A percentile compares a stretch with the other conserved stretches of the same genome.
Conservation (phyloP, 2,329 filamentous ascomycete species). For the Metarhizium anisopliae region DNA sequence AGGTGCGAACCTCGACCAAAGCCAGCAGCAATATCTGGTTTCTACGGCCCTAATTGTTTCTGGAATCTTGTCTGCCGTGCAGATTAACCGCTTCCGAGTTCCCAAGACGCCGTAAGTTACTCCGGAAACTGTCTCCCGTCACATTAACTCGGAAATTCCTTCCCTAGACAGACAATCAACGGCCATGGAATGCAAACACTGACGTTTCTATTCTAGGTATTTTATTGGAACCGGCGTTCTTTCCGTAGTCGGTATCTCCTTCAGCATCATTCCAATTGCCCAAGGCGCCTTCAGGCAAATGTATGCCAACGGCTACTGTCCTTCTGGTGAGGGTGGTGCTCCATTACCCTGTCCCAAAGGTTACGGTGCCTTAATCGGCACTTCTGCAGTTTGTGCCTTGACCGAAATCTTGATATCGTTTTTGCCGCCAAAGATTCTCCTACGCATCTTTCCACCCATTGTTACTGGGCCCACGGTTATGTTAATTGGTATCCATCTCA, state of each 20-base stretch:
- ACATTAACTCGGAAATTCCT: not conserved
- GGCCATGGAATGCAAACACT: not conserved
- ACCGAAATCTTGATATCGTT: slow-evolving; percentile 70
- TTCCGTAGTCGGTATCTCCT: slow-evolving; percentile 59
- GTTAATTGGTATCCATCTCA: slow-evolving; percentile 66
- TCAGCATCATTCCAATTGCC: slow-evolving; percentile 30
- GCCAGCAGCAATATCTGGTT: slow-evolving; percentile 66
- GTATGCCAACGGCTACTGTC: slow-evolving; percentile 65
- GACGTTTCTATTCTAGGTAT: slow-evolving; percentile 38
- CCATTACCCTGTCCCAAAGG: slow-evolving; percentile 65
- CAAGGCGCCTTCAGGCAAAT: slow-evolving; percentile 65
- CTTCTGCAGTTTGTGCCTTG: slow-evolving; percentile 53
- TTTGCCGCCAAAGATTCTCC: slow-evolving; percentile 57
- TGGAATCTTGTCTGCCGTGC: slow-evolving; percentile 63
- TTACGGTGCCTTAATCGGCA: slow-evolving; percentile 66
- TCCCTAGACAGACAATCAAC: not conserved
- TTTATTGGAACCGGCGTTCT: slow-evolving; percentile 72
- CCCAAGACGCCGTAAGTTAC: slow-evolving; percentile 47
- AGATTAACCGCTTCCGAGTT: slow-evolving; percentile 71
- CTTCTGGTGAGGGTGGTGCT: slow-evolving; percentile 50
- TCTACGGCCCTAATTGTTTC: slow-evolving; percentile 73
- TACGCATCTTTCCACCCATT: slow-evolving; percentile 70
- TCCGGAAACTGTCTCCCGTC: not conserved
- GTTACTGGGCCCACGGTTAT: slow-evolving; percentile 64
- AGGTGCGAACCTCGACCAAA: slow-evolving; percentile 53